These are phyloP conservation scores for Candida verbasci DNA, from an alignment of 805 yeast genomes.

Conservation along the genomic window DNA sequence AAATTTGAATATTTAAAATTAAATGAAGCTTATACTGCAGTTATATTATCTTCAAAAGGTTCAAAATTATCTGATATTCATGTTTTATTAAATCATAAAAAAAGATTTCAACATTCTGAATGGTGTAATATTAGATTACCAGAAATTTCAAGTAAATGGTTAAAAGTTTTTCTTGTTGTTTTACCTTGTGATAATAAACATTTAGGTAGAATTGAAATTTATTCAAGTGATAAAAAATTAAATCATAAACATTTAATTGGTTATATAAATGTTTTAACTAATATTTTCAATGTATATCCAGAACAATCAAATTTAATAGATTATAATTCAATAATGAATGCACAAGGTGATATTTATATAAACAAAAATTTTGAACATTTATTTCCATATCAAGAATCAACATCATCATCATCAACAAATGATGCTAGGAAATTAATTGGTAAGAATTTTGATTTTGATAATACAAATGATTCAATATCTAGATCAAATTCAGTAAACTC, in stretches of 20 bases:
- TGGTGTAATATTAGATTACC: slow-evolving; percentile 64
- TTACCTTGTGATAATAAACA: slow-evolving; percentile 44
- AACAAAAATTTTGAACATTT: slow-evolving; percentile 36
- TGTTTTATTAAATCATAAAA: slow-evolving; percentile 48
- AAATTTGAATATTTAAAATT: slow-evolving; percentile 53
- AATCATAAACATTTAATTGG: slow-evolving; percentile 50
- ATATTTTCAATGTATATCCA: slow-evolving; percentile 56
- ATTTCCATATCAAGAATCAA: slow-evolving; percentile 15
- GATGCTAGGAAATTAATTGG: slow-evolving; percentile 8
- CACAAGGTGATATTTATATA: slow-evolving; percentile 51
- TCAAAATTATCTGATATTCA: slow-evolving; percentile 53
- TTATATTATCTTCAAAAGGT: slow-evolving; percentile 55
- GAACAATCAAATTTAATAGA: slow-evolving; percentile 55
- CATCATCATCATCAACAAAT: too few species aligned
- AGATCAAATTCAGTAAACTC: slow-evolving; percentile 13
- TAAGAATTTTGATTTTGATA: background rate
- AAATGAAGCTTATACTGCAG: slow-evolving; percentile 64
- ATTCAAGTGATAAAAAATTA: slow-evolving; percentile 41
- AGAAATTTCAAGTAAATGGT: slow-evolving; percentile 55
- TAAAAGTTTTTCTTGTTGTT: slow-evolving; percentile 48
- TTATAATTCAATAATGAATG: slow-evolving; percentile 49
- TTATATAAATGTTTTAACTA: slow-evolving; percentile 40
- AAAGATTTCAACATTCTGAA: slow-evolving; percentile 46
- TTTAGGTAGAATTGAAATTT: slow-evolving; percentile 51
- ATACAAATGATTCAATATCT: slow-evolving; percentile 1